Conservation (phyloP, 208 protist genomes). For the Vickermania ingenoplastis region DNA sequence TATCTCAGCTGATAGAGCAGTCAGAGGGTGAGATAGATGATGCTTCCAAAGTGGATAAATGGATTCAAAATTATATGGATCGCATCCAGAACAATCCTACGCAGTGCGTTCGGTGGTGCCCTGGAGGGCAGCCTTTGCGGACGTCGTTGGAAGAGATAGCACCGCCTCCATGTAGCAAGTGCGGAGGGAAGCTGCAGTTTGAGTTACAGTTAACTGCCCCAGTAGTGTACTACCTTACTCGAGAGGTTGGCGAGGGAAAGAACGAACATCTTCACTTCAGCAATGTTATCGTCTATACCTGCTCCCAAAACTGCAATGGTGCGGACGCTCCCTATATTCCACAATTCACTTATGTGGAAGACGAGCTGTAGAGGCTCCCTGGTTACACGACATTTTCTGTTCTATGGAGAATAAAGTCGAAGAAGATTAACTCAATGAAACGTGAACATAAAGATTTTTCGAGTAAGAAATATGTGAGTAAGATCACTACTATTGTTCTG, state of each 20-base stretch:
- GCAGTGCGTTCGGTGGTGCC: conserved; percentile 83
- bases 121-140: conserved; percentile 47
- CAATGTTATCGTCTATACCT: conserved; percentile 76
- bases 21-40: conserved; percentile 69
- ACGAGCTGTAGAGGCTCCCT: conserved; percentile 72
- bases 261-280: conserved; percentile 69
- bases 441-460: too few relatives aligned
- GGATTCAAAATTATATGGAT: conserved; percentile 69
- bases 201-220: conserved; percentile 80
- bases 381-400: too few relatives aligned
- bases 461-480: too few relatives aligned
- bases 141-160: conserved; percentile 10
- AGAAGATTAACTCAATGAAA: too few relatives aligned
- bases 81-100: conserved; percentile 50
- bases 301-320: conserved; percentile 53
- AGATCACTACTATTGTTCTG: too few relatives aligned
- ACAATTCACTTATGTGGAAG: conserved; percentile 68
- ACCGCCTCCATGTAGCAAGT: conserved; percentile 48
- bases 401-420: too few relatives aligned
- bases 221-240: conserved; percentile 73
- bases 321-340: conserved; percentile 34
- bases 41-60: conserved; percentile 33
- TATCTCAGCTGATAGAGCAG: not conserved
- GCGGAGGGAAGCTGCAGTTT: conserved; percentile 44
- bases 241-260: conserved; percentile 31